A percentile compares a stretch with the other conserved stretches of the same genome.
Conservation (phyloP, 192 early-diverging fungal genomes). For the Mortierella alpina region DNA sequence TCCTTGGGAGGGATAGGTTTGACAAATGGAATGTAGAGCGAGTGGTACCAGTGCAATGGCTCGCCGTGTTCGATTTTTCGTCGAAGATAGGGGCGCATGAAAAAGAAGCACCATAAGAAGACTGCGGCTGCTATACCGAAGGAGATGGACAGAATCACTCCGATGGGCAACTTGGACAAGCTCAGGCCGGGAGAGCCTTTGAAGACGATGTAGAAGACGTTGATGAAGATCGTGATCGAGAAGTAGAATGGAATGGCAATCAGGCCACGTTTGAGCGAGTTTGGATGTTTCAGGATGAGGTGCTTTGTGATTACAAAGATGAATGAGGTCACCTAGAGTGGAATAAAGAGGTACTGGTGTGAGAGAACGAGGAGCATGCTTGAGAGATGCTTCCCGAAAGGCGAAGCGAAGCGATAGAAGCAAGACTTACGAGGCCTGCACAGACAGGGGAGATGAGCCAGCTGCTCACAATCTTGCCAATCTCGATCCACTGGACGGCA, state of each 20-base stretch:
- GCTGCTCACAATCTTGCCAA: constrained; percentile 47
- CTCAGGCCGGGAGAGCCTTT: constrained; percentile 73
- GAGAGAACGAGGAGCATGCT: too few relatives aligned
- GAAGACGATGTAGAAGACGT: constrained; percentile 77
- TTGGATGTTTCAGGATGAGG: constrained; percentile 69
- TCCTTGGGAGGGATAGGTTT: too few relatives aligned
- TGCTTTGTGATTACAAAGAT: constrained; percentile 76
- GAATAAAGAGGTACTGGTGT: too few relatives aligned
- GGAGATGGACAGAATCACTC: constrained; percentile 69
- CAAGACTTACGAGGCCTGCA: constrained; percentile 59
- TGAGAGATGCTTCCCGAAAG: too few relatives aligned
- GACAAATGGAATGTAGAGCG: constrained; percentile 65
- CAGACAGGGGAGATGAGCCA: constrained; percentile 82
- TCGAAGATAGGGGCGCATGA: constrained; percentile 73
- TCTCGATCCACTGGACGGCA: constrained; percentile 70
- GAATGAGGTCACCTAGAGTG: constrained; percentile 58
- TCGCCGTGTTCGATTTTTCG: constrained; percentile 71
- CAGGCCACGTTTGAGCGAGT: constrained; percentile 73
- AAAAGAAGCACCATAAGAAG: constrained; percentile 67
- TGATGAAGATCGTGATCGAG: constrained; percentile 72
- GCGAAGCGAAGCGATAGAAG: too few relatives aligned
- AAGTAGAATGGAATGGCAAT: constrained; percentile 80
- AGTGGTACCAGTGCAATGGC: constrained; percentile 78
- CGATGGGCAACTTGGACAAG: constrained; percentile 53
- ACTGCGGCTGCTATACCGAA: constrained; percentile 69